Conservation (phyloP, 768 basidiomycete genomes). For the Russula sp. region DNA sequence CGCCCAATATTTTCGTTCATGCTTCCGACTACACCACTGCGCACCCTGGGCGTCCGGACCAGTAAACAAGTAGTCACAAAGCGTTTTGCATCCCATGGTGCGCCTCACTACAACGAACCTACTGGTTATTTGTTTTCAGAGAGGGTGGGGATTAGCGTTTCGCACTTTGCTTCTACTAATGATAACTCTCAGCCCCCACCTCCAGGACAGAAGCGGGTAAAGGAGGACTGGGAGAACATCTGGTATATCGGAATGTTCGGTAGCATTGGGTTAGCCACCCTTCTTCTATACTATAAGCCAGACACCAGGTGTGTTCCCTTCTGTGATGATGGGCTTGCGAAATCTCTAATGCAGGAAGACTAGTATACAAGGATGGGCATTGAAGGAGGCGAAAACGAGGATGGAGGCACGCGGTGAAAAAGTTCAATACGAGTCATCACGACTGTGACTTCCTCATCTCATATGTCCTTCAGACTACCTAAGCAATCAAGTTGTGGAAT, state of each 20-base stretch:
- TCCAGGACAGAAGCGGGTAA: slow-evolving; percentile 76
- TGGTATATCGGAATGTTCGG: slow-evolving; percentile 94
- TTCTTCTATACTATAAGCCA: slow-evolving; percentile 86
- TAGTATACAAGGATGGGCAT: slow-evolving; percentile 90
- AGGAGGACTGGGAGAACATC: slow-evolving; percentile 85
- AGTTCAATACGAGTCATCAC: slow-evolving; percentile 51
- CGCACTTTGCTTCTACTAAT: not conserved
- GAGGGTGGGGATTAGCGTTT: slow-evolving; percentile 46
- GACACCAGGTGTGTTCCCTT: slow-evolving; percentile 68
- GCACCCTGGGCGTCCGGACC: slow-evolving; percentile 9
- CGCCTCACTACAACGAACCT: slow-evolving; percentile 77
- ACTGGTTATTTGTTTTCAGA: slow-evolving; percentile 84
- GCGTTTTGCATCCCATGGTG: slow-evolving; percentile 66
- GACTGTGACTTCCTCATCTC: not conserved
- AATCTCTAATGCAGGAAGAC: not conserved
- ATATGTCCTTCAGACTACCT: not conserved
- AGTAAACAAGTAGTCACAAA: slow-evolving; percentile 29
- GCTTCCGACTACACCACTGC: slow-evolving; percentile 17
- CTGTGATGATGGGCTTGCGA: not conserved
- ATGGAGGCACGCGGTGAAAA: slow-evolving; percentile 93
- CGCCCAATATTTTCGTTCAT: not conserved
- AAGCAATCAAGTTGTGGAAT: slow-evolving; percentile 5
- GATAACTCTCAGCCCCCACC: slow-evolving; percentile 49
- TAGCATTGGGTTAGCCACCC: slow-evolving; percentile 63
- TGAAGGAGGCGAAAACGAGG: slow-evolving; percentile 79